These are phyloP conservation scores for Coccomyxa subellipsoidea DNA, from an alignment of 163 green algal genomes.

Conservation along the genomic window DNA sequence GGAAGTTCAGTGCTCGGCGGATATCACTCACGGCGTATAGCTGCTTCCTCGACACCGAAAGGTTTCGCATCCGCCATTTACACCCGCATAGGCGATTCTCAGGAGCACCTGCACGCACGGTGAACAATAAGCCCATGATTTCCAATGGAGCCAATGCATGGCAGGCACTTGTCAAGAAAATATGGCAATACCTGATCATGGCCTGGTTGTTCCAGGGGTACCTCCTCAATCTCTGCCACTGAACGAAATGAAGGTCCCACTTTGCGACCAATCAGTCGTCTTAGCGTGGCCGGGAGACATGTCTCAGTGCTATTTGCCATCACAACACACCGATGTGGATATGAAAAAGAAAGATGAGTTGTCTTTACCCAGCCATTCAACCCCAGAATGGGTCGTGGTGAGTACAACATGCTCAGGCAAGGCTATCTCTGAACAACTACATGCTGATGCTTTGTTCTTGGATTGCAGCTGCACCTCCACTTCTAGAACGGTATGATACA, in stretches of 20 bases:
- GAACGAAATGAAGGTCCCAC: slow-evolving; percentile 31
- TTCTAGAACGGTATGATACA: too few relatives aligned
- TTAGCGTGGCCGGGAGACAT: not conserved
- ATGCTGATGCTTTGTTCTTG: too few relatives aligned
- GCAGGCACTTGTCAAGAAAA: too few relatives aligned
- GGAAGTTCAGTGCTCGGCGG: too few relatives aligned
- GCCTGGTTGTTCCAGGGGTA: slow-evolving; percentile 18
- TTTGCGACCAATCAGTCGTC: slow-evolving; percentile 18
- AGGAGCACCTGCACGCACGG: slow-evolving; percentile 49
- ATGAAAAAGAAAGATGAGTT: not conserved
- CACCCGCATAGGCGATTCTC: slow-evolving; percentile 47
- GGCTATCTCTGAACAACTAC: too few relatives aligned
- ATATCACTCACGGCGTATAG: slow-evolving; percentile 3
- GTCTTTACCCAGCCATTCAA: too few relatives aligned
- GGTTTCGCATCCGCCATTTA: slow-evolving; percentile 78
- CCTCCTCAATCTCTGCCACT: slow-evolving; percentile 31
- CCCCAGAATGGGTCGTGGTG: too few relatives aligned
- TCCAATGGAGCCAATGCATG: too few relatives aligned
- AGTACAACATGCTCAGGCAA: too few relatives aligned
- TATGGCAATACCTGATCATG: slow-evolving; percentile 25
- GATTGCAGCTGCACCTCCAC: too few relatives aligned
- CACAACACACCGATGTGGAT: not conserved
- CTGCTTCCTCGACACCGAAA: slow-evolving; percentile 53
- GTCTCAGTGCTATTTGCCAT: not conserved
- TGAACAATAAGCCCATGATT: too few relatives aligned